Evolutionary conservation across 805 yeast species (phyloP), one percentile per base, ranked within the genome.

Genomic region (Lipomyces spencermartinsiae): DNA sequence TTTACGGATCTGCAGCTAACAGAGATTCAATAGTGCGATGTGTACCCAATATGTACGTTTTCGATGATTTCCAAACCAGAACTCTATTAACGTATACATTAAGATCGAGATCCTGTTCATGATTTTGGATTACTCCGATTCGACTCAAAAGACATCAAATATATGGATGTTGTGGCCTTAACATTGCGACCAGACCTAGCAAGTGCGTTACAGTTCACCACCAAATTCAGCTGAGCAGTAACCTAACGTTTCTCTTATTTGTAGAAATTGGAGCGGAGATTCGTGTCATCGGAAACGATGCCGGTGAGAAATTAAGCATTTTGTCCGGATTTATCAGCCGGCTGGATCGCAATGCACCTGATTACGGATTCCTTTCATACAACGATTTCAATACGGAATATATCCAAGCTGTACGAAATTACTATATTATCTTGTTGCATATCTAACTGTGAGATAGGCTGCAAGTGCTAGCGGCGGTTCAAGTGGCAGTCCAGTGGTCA

Each of bases 391-490:
- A 69, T 55, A 69, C 71, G 14, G 71, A 69, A 46, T 69, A 69
- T 33, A 69, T 69, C 29, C 71, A 69, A 56, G 71, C 71, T 6
- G 56, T 53, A 31, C 19, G 56, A 25, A 53, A 16, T 43, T n/a
- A 8, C 49, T 16, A 4, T 14, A n/a, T 43, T 16, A 43, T 43
- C 10, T 43, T 43, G 49, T 19, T 43, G 22, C 49, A 16, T 43
- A 4, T 9, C 49, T 43, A 6, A 43, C 25, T 7, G n/a, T 12
- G 56, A 8, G 4, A 12, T 53, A 53, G 56, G 97, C 98, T 7
- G 97, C 98, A 0, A 86, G 93, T 68, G 97, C 98, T 0, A 89
- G 97, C 19, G 98, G 98, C 37, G 98, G 98, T 2, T 92, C 97
- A 2, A 89, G 95, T 60, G 98, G 98, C 8, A 92, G 97, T 2